These are phyloP conservation scores for Kluyveromyces aestuarii DNA, from an alignment of 805 yeast species.

Conservation along the genomic window DNA sequence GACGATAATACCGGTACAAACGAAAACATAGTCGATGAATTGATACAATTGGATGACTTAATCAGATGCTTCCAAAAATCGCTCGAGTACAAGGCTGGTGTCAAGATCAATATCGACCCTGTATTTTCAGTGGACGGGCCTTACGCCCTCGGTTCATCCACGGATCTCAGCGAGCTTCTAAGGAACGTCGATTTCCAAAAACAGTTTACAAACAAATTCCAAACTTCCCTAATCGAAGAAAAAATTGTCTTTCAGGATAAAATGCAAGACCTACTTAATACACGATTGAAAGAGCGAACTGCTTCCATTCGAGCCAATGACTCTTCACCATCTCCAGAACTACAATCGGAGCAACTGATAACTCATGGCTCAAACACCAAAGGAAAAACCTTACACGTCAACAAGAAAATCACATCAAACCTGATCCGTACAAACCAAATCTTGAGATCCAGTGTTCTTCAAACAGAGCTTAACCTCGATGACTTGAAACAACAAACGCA, in stretches of 20 bases:
- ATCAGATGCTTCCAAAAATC: neutral
- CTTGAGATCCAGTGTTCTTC: constrained; percentile 26
- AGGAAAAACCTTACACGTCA: constrained; percentile 7
- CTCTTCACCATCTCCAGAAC: neutral
- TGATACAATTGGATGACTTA: neutral
- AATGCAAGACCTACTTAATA: neutral
- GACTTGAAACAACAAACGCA: constrained; percentile 26
- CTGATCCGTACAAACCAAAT: constrained; percentile 26
- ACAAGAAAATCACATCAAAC: constrained; percentile 23
- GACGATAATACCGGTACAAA: neutral
- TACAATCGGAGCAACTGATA: neutral
- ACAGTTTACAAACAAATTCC: neutral
- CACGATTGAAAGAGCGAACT: neutral
- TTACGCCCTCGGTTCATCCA: neutral
- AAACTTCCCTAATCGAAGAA: neutral
- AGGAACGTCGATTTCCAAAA: neutral
- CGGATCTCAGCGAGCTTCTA: neutral
- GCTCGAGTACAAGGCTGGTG: neutral
- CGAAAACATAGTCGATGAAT: neutral
- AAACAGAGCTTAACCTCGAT: constrained; percentile 27
- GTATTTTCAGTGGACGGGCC: neutral
- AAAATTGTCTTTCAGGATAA: neutral
- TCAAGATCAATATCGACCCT: neutral
- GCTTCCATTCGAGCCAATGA: neutral
- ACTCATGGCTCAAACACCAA: neutral